These are phyloP conservation scores for Neurospora sp. DNA, from an alignment of 495 filamentous ascomycete genomes.

Conservation along the genomic window DNA sequence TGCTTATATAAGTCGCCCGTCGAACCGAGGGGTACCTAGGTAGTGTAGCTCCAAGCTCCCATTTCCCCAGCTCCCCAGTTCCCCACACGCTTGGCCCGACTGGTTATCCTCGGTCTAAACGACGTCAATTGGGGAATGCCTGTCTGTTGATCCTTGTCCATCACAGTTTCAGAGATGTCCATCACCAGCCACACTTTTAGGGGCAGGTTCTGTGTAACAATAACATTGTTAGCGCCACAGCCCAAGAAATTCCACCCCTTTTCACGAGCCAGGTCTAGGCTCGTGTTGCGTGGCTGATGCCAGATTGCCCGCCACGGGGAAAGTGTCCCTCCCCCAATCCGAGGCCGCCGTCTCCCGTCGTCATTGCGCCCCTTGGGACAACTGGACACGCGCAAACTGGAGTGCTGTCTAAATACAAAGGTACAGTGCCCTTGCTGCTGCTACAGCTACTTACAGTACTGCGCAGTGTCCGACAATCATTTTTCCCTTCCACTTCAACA, in stretches of 20 bases:
- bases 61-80: background rate
- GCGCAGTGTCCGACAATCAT: background rate
- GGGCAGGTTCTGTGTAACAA: background rate
- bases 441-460: background rate
- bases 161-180: background rate
- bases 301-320: background rate
- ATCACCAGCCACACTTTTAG: background rate
- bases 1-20: background rate
- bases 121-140: background rate
- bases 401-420: background rate
- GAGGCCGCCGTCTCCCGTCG: background rate
- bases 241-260: background rate
- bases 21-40: background rate
- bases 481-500: background rate
- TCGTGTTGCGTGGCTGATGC: background rate
- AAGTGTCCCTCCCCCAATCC: background rate
- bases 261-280: background rate
- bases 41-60: background rate
- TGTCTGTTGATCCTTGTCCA: background rate
- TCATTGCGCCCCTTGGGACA: background rate
- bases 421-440: background rate
- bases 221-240: background rate
- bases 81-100: background rate
- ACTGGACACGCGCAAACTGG: background rate
- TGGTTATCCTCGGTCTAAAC: background rate